phyloP scores from a whole-genome alignment of 805 yeast genomes.

The Candida sakaeoensis region DNA sequence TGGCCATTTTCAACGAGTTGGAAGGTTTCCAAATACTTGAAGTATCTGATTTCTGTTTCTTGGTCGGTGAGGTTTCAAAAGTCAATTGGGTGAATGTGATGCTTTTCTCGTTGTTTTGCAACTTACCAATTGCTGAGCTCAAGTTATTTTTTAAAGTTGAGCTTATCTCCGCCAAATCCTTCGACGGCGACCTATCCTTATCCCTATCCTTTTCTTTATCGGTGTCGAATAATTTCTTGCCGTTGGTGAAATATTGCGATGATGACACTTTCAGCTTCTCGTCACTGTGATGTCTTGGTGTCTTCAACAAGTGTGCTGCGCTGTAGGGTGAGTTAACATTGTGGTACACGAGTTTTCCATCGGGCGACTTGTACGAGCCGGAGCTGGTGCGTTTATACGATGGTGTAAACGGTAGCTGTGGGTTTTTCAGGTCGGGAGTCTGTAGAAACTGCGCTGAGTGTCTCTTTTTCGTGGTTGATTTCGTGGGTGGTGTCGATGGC shows the following conservation, averaged over 20 bases:
- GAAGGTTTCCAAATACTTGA: constrained; percentile 18
- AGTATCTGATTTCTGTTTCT: constrained; percentile 11
- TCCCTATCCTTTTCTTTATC: constrained; percentile 25
- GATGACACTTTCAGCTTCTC: constrained; percentile 35
- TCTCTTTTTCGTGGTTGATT: constrained; percentile 10
- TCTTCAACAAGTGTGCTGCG: constrained; percentile 22
- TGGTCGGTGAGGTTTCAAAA: constrained; percentile 26
- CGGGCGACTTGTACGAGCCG: constrained; percentile 32
- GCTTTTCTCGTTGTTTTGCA: constrained; percentile 26
- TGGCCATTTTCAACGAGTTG: constrained; percentile 24
- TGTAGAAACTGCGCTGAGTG: constrained; percentile 24
- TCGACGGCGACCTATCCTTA: constrained; percentile 12
- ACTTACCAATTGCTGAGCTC: constrained; percentile 38
- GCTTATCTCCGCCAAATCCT: constrained; percentile 36
- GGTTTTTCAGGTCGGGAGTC: constrained; percentile 32
- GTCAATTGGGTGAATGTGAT: constrained; percentile 31
- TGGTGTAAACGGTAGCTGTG: constrained; percentile 34
- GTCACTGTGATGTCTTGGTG: constrained; percentile 32
- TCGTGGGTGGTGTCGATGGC: constrained; percentile 31
- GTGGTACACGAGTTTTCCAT: constrained; percentile 22
- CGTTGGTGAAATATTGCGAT: constrained; percentile 39
- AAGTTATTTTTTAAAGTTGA: constrained; percentile 33
- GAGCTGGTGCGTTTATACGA: constrained; percentile 33
- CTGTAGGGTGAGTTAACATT: constrained; percentile 28
- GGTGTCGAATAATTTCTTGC: constrained; percentile 32